Evolutionary conservation across 2,329 filamentous ascomycete species (phyloP), one percentile per base, ranked within the genome.

Genomic region (Coniochaeta sp.): DNA sequence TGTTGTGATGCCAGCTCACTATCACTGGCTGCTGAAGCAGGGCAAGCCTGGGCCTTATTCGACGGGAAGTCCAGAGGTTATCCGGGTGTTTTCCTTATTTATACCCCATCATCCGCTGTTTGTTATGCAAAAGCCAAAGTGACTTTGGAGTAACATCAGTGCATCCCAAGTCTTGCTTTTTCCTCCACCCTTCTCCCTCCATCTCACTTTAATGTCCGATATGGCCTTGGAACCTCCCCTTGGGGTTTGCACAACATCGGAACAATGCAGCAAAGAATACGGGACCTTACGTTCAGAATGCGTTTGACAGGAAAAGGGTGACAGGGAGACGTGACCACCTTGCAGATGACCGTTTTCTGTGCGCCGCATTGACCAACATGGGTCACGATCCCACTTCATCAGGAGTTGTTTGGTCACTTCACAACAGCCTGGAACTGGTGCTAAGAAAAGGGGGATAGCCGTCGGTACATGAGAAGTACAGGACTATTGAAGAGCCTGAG

Each of bases 31-130:
- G n/a, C n/a, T 56, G 46, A 53, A 14, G 47, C 16, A 16, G 49
- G 47, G 48, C 40, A 50, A 31, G 14, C 30, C 32, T 40, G 31
- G 52, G 51, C 49, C 57, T 53, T 52, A 56, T 60, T 59, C 53
- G 57, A 56, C 57, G 30, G 42, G 27, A 20, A 26, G 12, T 13
- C 30, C 47, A 33, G n/a, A 24, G 14, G n/a, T n/a, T 16, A 49
- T 33, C 30, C 47, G 28, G 47, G 14, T 7, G 27, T 24, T 49
- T 26, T 33, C 14, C 47, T n/a, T 30, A 26, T 49, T 49, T 33
- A 24, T 33, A 49, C 33, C 47, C n/a, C 28, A 30, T 49, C 30
- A 18, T 26, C 32, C 20, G 47, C 20, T 33, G 27, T 30, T 8
- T 14, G n/a, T n/a, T n/a, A n/a, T n/a, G n/a, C n/a, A n/a, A 40